Percentiles rank a stretch among this genome's conserved stretches.
phyloP scores from a whole-genome alignment of 495 filamentous ascomycete genomes.

The Aspergillus conjunctus region DNA sequence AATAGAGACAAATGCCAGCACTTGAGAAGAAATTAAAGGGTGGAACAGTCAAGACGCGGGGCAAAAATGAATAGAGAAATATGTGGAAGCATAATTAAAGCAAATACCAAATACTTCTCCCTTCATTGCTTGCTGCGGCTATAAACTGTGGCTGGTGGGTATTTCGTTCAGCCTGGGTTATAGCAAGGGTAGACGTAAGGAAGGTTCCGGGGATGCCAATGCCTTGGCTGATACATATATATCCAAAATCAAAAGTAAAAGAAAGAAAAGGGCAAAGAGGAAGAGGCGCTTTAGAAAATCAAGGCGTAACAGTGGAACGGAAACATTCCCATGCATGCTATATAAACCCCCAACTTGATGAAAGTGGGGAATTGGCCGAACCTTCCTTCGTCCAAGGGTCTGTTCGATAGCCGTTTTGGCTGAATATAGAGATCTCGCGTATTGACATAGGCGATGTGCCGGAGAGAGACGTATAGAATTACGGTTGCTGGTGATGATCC shows the following conservation, averaged over 20 bases:
- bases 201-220: too few relatives aligned
- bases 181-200: too few relatives aligned
- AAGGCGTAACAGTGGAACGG: background rate
- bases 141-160: too few relatives aligned
- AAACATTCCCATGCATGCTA: background rate
- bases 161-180: too few relatives aligned
- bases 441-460: background rate
- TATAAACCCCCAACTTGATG: background rate
- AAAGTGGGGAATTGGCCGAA: background rate
- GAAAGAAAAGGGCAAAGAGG: background rate
- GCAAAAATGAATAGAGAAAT: background rate
- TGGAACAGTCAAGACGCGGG: background rate
- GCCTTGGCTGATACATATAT: background rate
- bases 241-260: background rate
- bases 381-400: background rate
- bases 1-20: conserved; percentile 17
- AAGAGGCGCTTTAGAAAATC: background rate
- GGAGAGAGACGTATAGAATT: background rate
- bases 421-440: background rate
- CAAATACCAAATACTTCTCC: too few relatives aligned
- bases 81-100: too few relatives aligned
- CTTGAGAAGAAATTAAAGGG: conserved; percentile 11
- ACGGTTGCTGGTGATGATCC: background rate
- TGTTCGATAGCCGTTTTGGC: too few relatives aligned
- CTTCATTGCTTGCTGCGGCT: too few relatives aligned